Base-by-base conservation (phyloP, 2,329 filamentous ascomycete genomes). In the Aureobasidium sp. region DNA sequence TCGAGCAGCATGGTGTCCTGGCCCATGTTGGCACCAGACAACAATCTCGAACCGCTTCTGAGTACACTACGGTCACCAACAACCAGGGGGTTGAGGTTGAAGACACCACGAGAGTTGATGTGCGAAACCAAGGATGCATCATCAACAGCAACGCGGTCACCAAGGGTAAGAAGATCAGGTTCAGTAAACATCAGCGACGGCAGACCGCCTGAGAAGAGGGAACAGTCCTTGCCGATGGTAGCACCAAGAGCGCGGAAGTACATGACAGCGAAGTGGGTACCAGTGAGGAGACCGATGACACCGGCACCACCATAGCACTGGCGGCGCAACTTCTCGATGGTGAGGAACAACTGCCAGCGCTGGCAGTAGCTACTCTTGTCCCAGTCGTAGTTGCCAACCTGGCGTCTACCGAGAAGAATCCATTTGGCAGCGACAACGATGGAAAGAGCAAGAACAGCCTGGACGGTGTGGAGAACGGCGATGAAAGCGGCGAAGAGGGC, bases 361-460 rank as follows among this genome's bases (percentile, higher is more conserved):
- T 84, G 82, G 70, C 81, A 84, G 71, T 84, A 84, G 17, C 76
- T 74, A 22, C 74, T 79, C 69, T 79, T 79, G 67, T 84, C 82
- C 82, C 82, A 84, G 70, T 83, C 80, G 66, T 82, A 82, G 64
- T 79, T 80, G 15, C 82, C 82, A 3, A 78, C 78, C 64, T 71
- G 70, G 42, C 82, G 75, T 22, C 77, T 77, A 17, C 82, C 82
- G 27, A 84, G 72, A 2, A 84, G 69, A 2, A 72, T 62, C 82
- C 82, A 84, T 67, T 84, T 84, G 9, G 77, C 70, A 2, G 65
- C 71, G 61, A 84, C 75, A 42, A 80, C 73, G 34, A 79, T 65
- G 1, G 67, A 65, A 1, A 82, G 66, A 2, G 80, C 78, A 0
- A 81, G 36, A 2, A 80, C 42, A 0, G 77, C 73, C 64, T 81